Percentiles rank a stretch among this genome's conserved stretches.
Conservation (phyloP, 106 monocot species). For the Iris macrosiphon region DNA sequence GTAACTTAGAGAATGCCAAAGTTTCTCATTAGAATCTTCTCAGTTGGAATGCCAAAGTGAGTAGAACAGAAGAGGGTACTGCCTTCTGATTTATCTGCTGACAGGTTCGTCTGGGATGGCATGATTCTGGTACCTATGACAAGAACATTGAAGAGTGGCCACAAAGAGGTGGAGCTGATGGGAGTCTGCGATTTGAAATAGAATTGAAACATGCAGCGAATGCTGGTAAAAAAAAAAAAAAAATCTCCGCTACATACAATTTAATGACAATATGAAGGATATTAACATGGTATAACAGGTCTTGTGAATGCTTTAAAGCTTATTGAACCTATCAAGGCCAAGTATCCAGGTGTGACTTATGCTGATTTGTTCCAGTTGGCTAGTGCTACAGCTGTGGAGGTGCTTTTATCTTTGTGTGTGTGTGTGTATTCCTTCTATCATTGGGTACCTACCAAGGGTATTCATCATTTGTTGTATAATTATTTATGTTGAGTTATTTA, state of each 20-base stretch:
- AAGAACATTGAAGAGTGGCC: constrained; percentile 95
- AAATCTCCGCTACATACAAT: background rate
- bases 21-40: too few relatives aligned
- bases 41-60: too few relatives aligned
- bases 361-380: constrained; percentile 97
- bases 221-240: too few relatives aligned
- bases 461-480: background rate
- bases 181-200: constrained; percentile 83
- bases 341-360: constrained; percentile 79
- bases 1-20: too few relatives aligned
- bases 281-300: constrained; percentile 32
- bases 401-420: constrained; percentile 2
- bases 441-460: background rate
- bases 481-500: background rate
- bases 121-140: constrained; percentile 95
- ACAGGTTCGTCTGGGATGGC: constrained; percentile 95
- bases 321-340: constrained; percentile 90
- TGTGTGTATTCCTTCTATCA: too few relatives aligned
- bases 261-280: background rate
- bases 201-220: constrained; percentile 93
- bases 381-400: constrained; percentile 97
- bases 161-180: constrained; percentile 88
- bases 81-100: background rate
- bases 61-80: too few relatives aligned
- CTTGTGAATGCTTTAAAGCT: constrained; percentile 92